A percentile compares a stretch with the other conserved stretches of the same genome.
These are phyloP conservation scores for Trametes pubescens DNA, from an alignment of 1,284 basidiomycete species.

Conservation along the genomic window DNA sequence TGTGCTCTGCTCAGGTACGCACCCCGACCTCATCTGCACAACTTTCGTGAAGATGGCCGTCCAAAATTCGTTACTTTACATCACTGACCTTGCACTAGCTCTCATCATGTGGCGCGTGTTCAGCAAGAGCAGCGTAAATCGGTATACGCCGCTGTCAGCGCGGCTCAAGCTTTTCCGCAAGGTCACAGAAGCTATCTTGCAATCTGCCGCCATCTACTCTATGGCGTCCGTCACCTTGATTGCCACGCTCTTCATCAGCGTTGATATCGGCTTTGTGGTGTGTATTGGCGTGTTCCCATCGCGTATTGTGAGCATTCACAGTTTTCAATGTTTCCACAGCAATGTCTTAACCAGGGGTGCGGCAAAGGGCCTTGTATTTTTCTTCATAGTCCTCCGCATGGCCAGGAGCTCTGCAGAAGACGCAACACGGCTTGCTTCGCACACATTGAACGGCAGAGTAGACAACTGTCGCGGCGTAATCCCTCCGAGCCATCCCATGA, in stretches of 20 bases:
- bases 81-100: not conserved
- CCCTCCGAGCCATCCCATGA: not conserved
- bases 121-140: not conserved
- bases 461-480: not conserved
- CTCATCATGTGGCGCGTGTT: slow-evolving; percentile 23
- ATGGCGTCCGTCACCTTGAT: slow-evolving; percentile 25
- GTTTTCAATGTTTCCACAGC: too few species aligned
- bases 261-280: slow-evolving; percentile 25
- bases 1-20: slow-evolving; percentile 26
- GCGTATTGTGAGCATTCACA: slow-evolving; percentile 20
- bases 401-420: slow-evolving; percentile 1
- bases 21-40: too few species aligned
- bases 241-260: slow-evolving; percentile 23
- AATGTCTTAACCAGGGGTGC: too few species aligned
- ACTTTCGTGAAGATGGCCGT: too few species aligned
- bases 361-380: slow-evolving; percentile 29
- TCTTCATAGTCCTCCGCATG: slow-evolving; percentile 30
- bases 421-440: not conserved
- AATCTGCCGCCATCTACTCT: slow-evolving; percentile 31
- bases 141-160: not conserved
- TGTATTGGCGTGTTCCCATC: slow-evolving; percentile 27
- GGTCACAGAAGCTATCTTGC: slow-evolving; percentile 27
- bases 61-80: too few species aligned
- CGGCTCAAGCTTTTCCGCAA: slow-evolving; percentile 7
- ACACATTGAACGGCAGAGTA: not conserved